Percentiles rank a stretch among this genome's conserved stretches.
phyloP scores from a whole-genome alignment of 176 grass and related monocot species.

The Hsuehochloa calcarea region DNA sequence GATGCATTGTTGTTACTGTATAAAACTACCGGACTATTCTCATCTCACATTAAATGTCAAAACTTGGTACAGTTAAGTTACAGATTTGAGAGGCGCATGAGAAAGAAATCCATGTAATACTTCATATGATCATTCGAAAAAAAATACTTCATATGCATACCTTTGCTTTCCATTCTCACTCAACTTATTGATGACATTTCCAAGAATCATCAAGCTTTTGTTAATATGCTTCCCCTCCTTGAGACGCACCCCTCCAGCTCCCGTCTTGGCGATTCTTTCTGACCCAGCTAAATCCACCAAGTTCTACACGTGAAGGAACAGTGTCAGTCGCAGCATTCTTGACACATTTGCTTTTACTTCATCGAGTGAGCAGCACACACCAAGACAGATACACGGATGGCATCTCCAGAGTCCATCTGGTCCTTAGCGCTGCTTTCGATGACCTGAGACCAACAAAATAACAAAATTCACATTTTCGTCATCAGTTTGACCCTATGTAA shows the following conservation, averaged over 20 bases:
- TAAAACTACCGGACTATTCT: not conserved
- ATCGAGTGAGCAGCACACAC: constrained; percentile 37
- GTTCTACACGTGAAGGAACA: constrained; percentile 54
- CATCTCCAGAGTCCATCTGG: constrained; percentile 50
- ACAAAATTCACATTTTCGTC: not conserved
- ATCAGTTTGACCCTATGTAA: not conserved
- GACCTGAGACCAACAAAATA: constrained; percentile 45
- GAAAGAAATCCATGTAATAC: not conserved
- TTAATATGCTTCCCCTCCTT: constrained; percentile 96
- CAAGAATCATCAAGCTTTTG: constrained; percentile 93
- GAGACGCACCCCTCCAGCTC: constrained; percentile 75
- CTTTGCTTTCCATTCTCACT: constrained; percentile 82
- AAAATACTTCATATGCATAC: constrained; percentile 36
- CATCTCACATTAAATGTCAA: not conserved
- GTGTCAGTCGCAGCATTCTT: constrained; percentile 16
- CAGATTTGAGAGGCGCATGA: not conserved
- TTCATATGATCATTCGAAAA: too few species aligned
- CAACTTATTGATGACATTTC: constrained; percentile 97
- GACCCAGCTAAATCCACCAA: constrained; percentile 95
- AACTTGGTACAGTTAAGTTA: not conserved
- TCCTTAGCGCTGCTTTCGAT: constrained; percentile 85
- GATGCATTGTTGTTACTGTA: not conserved
- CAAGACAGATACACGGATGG: constrained; percentile 86
- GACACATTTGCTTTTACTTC: not conserved
- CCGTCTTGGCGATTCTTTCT: constrained; percentile 86